Evolutionary conservation across 83 land plant species (phyloP).

Genomic region (Picea abies): DNA sequence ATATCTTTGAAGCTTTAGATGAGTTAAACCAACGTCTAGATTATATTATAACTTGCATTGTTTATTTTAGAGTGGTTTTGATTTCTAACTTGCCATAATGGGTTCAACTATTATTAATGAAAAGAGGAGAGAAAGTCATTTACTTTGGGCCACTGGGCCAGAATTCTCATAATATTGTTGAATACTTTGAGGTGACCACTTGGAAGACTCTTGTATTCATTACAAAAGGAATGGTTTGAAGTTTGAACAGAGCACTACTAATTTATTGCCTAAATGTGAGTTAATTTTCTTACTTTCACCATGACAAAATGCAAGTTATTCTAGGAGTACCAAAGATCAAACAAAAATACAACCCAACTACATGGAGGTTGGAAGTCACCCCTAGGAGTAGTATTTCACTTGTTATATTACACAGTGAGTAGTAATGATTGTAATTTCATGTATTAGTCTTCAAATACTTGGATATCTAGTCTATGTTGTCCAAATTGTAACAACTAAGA

Average conservation of each 20-base stretch:
- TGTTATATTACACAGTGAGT: no score
- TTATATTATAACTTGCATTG: no score
- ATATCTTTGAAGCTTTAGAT: no score
- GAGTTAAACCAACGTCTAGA: no score
- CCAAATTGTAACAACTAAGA: no score
- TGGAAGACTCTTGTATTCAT: background rate
- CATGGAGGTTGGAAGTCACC: conserved; percentile 51
- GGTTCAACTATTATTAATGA: conserved; percentile 63
- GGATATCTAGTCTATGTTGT: no score
- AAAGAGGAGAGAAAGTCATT: conserved; percentile 82
- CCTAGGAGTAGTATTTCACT: background rate
- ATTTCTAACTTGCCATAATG: background rate
- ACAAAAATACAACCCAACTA: conserved; percentile 34
- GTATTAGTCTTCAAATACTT: no score
- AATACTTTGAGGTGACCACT: conserved; percentile 74
- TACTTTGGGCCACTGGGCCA: conserved; percentile 74
- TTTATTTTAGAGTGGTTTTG: background rate
- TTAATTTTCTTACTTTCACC: background rate
- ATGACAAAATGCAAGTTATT: conserved; percentile 20
- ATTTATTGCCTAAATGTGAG: background rate
- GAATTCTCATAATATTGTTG: conserved; percentile 60
- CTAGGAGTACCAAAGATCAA: conserved; percentile 28
- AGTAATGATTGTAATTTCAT: no score
- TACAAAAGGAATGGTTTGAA: background rate
- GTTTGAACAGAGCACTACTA: background rate